Percentiles rank a stretch among this genome's conserved stretches.
phyloP scores from a whole-genome alignment of 1,284 basidiomycete genomes.

The Earliella scabrosa region DNA sequence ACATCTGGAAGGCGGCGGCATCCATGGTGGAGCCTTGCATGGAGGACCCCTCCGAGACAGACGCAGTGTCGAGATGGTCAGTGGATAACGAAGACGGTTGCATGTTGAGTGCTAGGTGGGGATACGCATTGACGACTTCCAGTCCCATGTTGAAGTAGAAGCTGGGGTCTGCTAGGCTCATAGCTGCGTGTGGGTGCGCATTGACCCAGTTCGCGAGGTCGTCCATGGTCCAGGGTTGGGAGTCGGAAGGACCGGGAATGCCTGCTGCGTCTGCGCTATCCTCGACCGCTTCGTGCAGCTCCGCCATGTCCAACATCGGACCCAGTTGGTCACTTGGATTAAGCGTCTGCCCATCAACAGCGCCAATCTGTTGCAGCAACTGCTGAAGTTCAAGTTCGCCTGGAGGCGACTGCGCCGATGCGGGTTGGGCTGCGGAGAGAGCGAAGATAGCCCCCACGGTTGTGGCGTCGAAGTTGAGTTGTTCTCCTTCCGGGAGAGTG shows the following conservation, averaged over 20 bases:
- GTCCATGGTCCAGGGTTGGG: not conserved
- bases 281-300: slow-evolving; percentile 13
- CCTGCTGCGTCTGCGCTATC: slow-evolving; percentile 1
- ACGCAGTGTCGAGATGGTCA: not conserved
- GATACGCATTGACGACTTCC: not conserved
- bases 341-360: not conserved
- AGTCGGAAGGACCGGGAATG: not conserved
- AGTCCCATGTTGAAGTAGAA: slow-evolving; percentile 1
- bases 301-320: slow-evolving; percentile 8
- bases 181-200: not conserved
- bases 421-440: not conserved
- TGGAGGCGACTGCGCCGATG: slow-evolving; percentile 7
- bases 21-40: not conserved
- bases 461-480: not conserved
- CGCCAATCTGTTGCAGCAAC: not conserved
- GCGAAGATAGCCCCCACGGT: not conserved
- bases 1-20: not conserved
- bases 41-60: not conserved
- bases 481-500: not conserved
- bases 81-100: slow-evolving; percentile 2
- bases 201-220: slow-evolving; percentile 6
- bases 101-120: not conserved
- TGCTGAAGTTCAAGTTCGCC: slow-evolving; percentile 10
- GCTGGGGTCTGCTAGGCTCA: not conserved
- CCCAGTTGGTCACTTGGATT: slow-evolving; percentile 5